phyloP scores from a whole-genome alignment of 345 rosid genomes.

The Populus davidiana region DNA sequence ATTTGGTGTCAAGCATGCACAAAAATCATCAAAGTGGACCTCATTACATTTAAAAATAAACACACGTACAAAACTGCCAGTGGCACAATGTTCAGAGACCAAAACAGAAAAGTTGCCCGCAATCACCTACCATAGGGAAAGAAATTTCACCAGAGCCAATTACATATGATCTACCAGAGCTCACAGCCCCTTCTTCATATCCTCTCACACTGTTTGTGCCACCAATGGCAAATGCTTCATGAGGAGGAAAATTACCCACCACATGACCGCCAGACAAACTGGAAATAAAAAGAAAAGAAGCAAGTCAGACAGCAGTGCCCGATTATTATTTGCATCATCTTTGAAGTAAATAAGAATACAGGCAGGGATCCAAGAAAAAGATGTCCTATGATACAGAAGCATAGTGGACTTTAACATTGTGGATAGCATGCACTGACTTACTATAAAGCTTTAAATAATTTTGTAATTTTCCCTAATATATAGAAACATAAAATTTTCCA shows the following conservation, averaged over 20 bases:
- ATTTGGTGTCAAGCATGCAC: background rate
- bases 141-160: constrained; percentile 87
- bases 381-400: background rate
- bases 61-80: background rate
- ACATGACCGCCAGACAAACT: constrained; percentile 89
- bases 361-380: background rate
- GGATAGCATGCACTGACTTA: background rate
- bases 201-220: constrained; percentile 97
- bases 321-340: background rate
- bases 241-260: constrained; percentile 85
- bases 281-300: constrained; percentile 20
- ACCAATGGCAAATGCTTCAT: constrained; percentile 90
- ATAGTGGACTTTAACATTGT: background rate
- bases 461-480: background rate
- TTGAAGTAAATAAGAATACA: background rate
- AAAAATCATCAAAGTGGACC: background rate
- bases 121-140: constrained; percentile 67
- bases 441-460: background rate
- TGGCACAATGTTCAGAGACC: background rate
- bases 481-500: background rate
- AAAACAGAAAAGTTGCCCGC: background rate
- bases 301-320: constrained; percentile 19
- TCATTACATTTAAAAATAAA: background rate
- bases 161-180: constrained; percentile 85
- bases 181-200: constrained; percentile 96